These are phyloP conservation scores for Xylariaceae sp. DNA, from an alignment of 2,329 filamentous ascomycete species.

Conservation along the genomic window DNA sequence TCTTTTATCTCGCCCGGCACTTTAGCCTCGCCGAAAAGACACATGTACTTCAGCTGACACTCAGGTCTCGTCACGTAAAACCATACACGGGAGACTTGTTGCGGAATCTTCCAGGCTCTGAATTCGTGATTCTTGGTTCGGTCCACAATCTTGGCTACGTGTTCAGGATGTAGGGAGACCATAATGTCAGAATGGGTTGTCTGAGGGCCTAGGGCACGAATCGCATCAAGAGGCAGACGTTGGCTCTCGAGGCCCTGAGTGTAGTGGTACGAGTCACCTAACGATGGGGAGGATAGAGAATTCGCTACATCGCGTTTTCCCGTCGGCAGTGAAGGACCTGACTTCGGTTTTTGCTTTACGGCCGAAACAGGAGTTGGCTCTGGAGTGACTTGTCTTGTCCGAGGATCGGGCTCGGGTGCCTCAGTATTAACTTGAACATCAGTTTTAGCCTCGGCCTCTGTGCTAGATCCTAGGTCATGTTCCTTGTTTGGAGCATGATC, in stretches of 20 bases:
- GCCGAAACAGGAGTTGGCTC: slow-evolving; percentile 5
- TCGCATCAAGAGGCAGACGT: slow-evolving; percentile 29
- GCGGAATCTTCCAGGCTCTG: slow-evolving; percentile 50
- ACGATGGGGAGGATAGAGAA: slow-evolving; percentile 3
- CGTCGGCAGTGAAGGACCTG: slow-evolving; percentile 9
- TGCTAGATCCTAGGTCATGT: neutral
- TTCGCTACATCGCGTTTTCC: slow-evolving; percentile 10
- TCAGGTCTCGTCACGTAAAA: slow-evolving; percentile 47
- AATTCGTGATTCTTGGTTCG: slow-evolving; percentile 51
- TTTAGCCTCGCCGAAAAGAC: slow-evolving; percentile 44
- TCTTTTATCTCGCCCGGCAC: slow-evolving; percentile 43
- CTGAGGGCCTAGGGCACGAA: slow-evolving; percentile 34
- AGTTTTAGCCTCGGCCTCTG: slow-evolving; percentile 4
- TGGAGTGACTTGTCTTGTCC: neutral
- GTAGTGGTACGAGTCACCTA: slow-evolving; percentile 20
- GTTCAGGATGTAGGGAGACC: slow-evolving; percentile 52
- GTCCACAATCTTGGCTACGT: slow-evolving; percentile 44
- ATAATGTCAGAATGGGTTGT: slow-evolving; percentile 40
- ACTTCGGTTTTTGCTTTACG: slow-evolving; percentile 12
- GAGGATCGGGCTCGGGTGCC: slow-evolving; percentile 2
- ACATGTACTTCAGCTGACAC: slow-evolving; percentile 54
- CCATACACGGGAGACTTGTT: slow-evolving; percentile 55
- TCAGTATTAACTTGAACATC: neutral
- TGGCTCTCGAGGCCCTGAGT: slow-evolving; percentile 32
- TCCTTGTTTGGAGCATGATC: neutral